These are phyloP conservation scores for Xylaria digitata DNA, from an alignment of 2,329 filamentous ascomycete genomes.

Conservation along the genomic window DNA sequence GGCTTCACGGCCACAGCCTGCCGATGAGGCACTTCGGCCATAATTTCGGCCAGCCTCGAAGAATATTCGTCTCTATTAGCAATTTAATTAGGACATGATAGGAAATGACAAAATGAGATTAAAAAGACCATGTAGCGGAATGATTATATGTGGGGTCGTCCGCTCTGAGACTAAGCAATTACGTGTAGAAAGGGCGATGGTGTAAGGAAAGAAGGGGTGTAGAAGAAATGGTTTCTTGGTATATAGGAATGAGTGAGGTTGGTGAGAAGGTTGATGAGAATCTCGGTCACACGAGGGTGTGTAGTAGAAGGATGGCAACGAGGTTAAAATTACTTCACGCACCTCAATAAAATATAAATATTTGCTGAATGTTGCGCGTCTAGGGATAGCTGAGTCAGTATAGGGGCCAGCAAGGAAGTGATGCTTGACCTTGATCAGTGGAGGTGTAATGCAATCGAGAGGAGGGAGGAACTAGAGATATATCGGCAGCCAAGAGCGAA, in stretches of 20 bases:
- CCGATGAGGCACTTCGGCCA: constrained; percentile 9
- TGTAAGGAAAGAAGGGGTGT: too few relatives aligned
- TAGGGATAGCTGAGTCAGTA: background rate
- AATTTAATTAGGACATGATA: too few relatives aligned
- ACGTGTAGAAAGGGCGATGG: background rate
- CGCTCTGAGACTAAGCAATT: too few relatives aligned
- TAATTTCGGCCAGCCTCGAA: background rate
- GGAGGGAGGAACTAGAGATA: background rate
- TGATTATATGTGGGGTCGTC: too few relatives aligned
- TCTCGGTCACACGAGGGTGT: background rate
- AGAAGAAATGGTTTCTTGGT: background rate
- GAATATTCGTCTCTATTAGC: background rate
- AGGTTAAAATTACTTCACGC: background rate
- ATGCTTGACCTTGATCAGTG: background rate
- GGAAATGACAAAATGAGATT: background rate
- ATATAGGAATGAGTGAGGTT: background rate
- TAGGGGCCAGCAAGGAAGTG: background rate
- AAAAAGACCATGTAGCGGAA: background rate
- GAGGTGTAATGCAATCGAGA: background rate
- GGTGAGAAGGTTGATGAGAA: background rate
- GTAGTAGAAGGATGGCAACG: background rate
- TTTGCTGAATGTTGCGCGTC: background rate
- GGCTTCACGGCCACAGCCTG: background rate
- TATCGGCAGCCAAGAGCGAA: background rate
- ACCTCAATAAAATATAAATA: background rate